phyloP scores from a whole-genome alignment of 139 green algal genomes.

The Chlorella sp. region DNA sequence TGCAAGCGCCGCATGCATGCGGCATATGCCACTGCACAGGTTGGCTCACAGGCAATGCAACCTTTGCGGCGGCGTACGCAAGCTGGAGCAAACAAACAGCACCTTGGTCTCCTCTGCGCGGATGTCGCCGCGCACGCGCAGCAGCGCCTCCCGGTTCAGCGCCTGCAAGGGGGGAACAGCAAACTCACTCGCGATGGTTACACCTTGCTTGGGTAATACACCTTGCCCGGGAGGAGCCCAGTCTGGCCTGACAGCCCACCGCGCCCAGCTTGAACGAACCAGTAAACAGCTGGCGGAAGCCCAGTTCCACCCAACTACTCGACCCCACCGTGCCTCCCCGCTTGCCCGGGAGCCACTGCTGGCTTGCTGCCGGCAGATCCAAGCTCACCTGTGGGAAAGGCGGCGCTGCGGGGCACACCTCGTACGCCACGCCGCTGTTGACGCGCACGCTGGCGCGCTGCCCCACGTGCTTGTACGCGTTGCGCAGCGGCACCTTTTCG shows the following conservation, averaged over 20 bases:
- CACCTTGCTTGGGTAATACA: no score
- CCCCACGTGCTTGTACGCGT: constrained; percentile 79
- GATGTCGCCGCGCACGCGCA: constrained; percentile 74
- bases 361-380: no score
- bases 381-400: constrained; percentile 47
- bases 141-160: constrained; percentile 67
- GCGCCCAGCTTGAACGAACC: no score
- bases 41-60: no score
- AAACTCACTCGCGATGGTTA: neutral
- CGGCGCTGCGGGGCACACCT: constrained; percentile 26
- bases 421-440: constrained; percentile 63
- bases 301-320: neutral
- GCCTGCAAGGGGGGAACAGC: constrained; percentile 50
- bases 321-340: no score
- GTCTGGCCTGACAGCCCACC: no score
- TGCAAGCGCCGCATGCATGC: no score
- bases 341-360: no score
- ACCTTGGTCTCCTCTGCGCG: constrained; percentile 75
- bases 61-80: no score
- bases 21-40: no score
- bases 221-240: no score
- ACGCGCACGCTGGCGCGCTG: constrained; percentile 71
- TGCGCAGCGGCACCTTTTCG: constrained; percentile 80
- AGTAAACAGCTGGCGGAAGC: no score
- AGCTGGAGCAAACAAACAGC: neutral